A percentile compares a stretch with the other conserved stretches of the same genome.
phyloP scores from a whole-genome alignment of 805 yeast species.

The Starmerella vaccinii region DNA sequence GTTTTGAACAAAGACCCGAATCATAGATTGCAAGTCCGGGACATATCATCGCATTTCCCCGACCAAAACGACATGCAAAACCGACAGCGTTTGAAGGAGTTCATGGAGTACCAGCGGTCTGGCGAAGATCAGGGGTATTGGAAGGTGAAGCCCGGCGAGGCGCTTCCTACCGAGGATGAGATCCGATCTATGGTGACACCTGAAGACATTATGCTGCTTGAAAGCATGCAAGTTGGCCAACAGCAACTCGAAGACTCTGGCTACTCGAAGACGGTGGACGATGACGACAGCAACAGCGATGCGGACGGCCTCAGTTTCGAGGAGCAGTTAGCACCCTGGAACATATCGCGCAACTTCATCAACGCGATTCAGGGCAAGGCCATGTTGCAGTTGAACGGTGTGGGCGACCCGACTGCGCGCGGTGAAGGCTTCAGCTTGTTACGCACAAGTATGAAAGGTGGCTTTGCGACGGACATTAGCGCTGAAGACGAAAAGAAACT shows the following conservation, averaged over 20 bases:
- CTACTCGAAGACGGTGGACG: constrained; percentile 37
- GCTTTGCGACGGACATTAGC: constrained; percentile 42
- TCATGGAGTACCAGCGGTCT: constrained; percentile 91
- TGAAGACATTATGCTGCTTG: constrained; percentile 78
- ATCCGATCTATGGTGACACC: constrained; percentile 79
- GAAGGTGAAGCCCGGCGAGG: constrained; percentile 65
- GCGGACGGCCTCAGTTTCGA: constrained; percentile 47
- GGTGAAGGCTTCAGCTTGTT: constrained; percentile 83
- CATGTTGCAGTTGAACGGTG: constrained; percentile 88
- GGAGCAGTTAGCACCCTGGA: constrained; percentile 91
- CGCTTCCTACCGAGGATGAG: constrained; percentile 64
- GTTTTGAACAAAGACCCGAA: constrained; percentile 66
- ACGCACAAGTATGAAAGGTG: constrained; percentile 91
- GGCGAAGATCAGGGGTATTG: constrained; percentile 93
- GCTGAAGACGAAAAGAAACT: constrained; percentile 30
- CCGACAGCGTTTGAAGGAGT: constrained; percentile 88
- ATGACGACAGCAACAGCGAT: constrained; percentile 28
- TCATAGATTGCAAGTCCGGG: constrained; percentile 70
- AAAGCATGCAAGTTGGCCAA: constrained; percentile 90
- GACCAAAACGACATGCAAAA: constrained; percentile 97
- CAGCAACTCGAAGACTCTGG: constrained; percentile 76
- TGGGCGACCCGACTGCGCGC: constrained; percentile 88
- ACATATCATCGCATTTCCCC: constrained; percentile 85
- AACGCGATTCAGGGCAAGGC: constrained; percentile 94
- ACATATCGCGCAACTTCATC: constrained; percentile 77